phyloP scores from a whole-genome alignment of 352 stramenopile species.

The Pythium volutum region DNA sequence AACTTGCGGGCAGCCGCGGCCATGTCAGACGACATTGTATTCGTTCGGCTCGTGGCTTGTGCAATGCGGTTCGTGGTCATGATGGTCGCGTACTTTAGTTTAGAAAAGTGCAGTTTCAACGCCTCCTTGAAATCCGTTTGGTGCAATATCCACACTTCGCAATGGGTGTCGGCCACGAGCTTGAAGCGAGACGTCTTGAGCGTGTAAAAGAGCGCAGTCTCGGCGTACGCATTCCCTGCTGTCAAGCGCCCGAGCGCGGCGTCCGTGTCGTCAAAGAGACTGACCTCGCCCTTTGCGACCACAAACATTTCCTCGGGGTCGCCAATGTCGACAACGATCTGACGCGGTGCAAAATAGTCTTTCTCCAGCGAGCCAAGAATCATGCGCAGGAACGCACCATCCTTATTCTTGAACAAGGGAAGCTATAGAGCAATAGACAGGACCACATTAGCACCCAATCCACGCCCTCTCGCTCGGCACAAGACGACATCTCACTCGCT shows the following conservation, averaged over 20 bases:
- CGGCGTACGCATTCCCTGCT: conserved; percentile 22
- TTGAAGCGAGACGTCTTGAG: background rate
- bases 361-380: conserved; percentile 24
- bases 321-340: conserved; percentile 18
- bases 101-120: conserved; percentile 53
- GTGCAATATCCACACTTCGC: conserved; percentile 27
- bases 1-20: conserved; percentile 1
- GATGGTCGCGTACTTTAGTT: conserved; percentile 46
- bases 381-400: conserved; percentile 27
- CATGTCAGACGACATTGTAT: conserved; percentile 3
- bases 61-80: conserved; percentile 17
- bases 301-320: conserved; percentile 31
- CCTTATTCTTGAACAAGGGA: conserved; percentile 23
- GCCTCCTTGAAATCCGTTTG: conserved; percentile 24
- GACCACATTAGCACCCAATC: background rate
- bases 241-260: conserved; percentile 12
- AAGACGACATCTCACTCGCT: conserved; percentile 16
- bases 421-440: conserved; percentile 10
- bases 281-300: conserved; percentile 27
- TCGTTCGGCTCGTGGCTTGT: background rate
- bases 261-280: conserved; percentile 9
- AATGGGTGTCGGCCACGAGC: conserved; percentile 26
- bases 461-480: background rate
- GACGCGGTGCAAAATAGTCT: conserved; percentile 28
- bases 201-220: conserved; percentile 15